phyloP scores from a whole-genome alignment of 2,329 filamentous ascomycete genomes.

The Ophiocordyceps polyrhachis-furcata region DNA sequence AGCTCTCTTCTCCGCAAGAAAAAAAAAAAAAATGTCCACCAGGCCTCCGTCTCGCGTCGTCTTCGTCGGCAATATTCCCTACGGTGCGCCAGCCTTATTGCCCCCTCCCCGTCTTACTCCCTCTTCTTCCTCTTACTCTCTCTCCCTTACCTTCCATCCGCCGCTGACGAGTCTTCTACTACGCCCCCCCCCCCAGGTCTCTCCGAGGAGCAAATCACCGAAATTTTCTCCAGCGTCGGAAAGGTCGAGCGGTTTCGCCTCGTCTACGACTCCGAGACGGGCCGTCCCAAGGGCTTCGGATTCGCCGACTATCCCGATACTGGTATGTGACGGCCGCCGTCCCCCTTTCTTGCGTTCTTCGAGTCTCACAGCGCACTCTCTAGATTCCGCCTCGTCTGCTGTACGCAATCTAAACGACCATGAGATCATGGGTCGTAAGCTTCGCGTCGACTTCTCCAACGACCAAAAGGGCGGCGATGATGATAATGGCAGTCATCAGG shows the following conservation, averaged over 20 bases:
- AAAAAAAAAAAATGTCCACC: slow-evolving; percentile 34
- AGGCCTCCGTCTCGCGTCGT: slow-evolving; percentile 64
- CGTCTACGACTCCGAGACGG: slow-evolving; percentile 90
- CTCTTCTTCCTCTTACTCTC: slow-evolving; percentile 5
- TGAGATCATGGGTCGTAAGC: slow-evolving; percentile 85
- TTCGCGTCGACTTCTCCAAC: slow-evolving; percentile 91
- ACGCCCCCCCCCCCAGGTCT: slow-evolving; percentile 43
- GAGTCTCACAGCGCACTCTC: slow-evolving; percentile 4
- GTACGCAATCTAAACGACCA: slow-evolving; percentile 91
- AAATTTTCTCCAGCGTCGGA: slow-evolving; percentile 80
- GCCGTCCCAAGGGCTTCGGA: slow-evolving; percentile 86
- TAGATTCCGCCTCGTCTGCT: slow-evolving; percentile 70
- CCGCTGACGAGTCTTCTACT: neutral
- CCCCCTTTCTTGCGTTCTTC: neutral
- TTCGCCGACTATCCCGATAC: slow-evolving; percentile 92
- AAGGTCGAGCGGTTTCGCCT: slow-evolving; percentile 83
- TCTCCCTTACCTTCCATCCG: neutral
- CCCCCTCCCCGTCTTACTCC: no score
- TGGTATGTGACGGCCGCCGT: slow-evolving; percentile 30
- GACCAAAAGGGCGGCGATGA: slow-evolving; percentile 62
- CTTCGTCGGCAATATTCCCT: slow-evolving; percentile 76
- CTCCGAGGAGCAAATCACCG: slow-evolving; percentile 87
- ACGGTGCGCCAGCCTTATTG: slow-evolving; percentile 31
- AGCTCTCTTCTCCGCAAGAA: neutral
- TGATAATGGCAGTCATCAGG: slow-evolving; percentile 20